Evolutionary conservation across 192 early-diverging fungal genomes (phyloP), one percentile per base, ranked within the genome.

Genomic region (Backusella luteola): DNA sequence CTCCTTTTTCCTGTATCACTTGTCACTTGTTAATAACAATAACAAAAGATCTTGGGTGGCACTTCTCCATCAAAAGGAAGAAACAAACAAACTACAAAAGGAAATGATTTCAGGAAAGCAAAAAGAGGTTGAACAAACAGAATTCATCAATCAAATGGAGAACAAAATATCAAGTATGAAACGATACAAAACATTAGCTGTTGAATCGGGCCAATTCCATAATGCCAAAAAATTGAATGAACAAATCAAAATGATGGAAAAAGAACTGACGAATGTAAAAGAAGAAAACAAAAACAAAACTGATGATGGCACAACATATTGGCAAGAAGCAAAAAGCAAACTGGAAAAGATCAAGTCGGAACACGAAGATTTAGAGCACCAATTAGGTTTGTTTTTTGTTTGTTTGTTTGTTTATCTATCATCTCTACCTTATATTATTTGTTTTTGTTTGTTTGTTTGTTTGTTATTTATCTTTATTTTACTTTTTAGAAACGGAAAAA

Each of bases 241-340:
- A 63, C 36, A 66, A 67, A 74, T 56, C 29, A 67, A 74, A 66
- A 66, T 29, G 17, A 66, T 49, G 23, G 67, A 42, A 68, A 67
- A 44, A 17, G 15, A 68, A 39, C 35, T 67, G 44, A 26, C 7
- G 2, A 36, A 44, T 39, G 17, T n/a, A 67, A 66, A 68, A 11
- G 17, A 67, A 34, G 41, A 36, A 12, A 34, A 4, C 14, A 29
- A 39, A 68, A 68, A 67, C 19, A n/a, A 39, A 67, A 26, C 19
- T 34, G 73, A 63, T 39, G 34, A 21, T 39, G 17, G 56, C 14
- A 26, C 39, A 75, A 21, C 26, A 42, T 14, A 11, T 21, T 42
- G 67, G 67, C 19, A 75, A 67, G 38, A 75, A 68, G 42, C n/a
- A 74, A 66, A 66, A 68, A 34, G 66, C 26, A 59, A 42, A 68